Evolutionary conservation across 2,329 filamentous ascomycete genomes (phyloP), one percentile per base, ranked within the genome.

Genomic region (Cadophora sp.): DNA sequence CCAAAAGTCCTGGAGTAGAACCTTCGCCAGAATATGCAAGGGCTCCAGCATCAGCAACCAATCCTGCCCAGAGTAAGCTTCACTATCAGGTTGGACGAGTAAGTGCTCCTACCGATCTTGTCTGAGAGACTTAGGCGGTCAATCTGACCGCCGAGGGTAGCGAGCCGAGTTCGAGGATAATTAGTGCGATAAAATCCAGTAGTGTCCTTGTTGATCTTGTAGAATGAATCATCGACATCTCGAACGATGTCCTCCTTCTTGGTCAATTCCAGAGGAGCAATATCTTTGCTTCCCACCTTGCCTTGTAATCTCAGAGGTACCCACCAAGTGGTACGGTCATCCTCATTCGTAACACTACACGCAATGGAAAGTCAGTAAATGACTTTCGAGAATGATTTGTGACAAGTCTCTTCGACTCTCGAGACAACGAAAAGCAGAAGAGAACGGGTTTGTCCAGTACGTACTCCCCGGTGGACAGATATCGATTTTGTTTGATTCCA

Each of bases 251-350:
- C 90, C 74, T 92, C 86, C 81, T 93, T 97, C 66, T 86, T 83
- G 0, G 89, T 92, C 55, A 99, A 83, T 62, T 92, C 90, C 46
- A 90, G 83, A 24, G 87, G 83, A 67, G 90, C 83, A 64, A 91
- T 83, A 8, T 86, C 87, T 40, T 88, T 82, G 37, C 89, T 83
- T 26, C 90, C 85, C 46, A 85, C 82, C 75, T 93, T 93, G 64
- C 93, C 92, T 79, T 94, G 92, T 31, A 99, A 84, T 16, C 91
- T 92, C 37, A 99, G 86, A 19, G 96, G 96, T 69, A 98, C 88
- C 95, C 96, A 99, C 96, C 96, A 99, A 24, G 89, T 90, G 3
- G 94, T 97, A 76, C 91, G 85, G 76, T 99, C 94, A 73, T 99
- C 96, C 77, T 97, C 92, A 1, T 93, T 85, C 82, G 94, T 93